Conservation (phyloP, 345 rosid genomes). For the Eucalyptus fibrosa region DNA sequence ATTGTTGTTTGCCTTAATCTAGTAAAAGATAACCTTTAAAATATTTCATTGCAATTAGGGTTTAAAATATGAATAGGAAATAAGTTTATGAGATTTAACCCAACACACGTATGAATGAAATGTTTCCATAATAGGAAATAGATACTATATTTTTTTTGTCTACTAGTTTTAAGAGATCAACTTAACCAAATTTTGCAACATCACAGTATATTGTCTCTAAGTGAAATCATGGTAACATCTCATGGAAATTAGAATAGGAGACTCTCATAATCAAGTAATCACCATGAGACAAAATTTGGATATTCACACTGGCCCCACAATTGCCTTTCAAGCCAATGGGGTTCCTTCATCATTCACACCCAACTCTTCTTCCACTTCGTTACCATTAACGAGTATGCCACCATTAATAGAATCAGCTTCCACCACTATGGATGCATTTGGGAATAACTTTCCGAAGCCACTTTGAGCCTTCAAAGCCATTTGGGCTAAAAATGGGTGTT, state of each 20-base stretch:
- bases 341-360: conserved; percentile 95
- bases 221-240: not conserved
- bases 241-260: conserved; percentile 33
- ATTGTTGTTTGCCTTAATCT: too few relatives aligned
- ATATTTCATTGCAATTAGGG: not conserved
- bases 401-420: conserved; percentile 82
- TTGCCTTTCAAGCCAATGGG: conserved; percentile 85
- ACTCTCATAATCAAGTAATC: conserved; percentile 73
- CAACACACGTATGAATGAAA: not conserved
- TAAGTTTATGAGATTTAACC: not conserved
- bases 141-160: not conserved
- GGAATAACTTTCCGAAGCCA: accelerated
- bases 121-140: not conserved
- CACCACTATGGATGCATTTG: not conserved
- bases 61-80: not conserved
- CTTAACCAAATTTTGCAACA: not conserved
- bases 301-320: conserved; percentile 70
- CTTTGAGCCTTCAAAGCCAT: too few relatives aligned
- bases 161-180: not conserved
- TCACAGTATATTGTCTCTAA: not conserved
- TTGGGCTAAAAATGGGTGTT: too few relatives aligned
- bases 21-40: not conserved
- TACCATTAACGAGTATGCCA: conserved; percentile 80
- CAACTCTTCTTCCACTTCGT: conserved; percentile 96
- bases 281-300: conserved; percentile 87